Conservation (phyloP, 768 basidiomycete species). For the Macrolepiota albuminosa region DNA sequence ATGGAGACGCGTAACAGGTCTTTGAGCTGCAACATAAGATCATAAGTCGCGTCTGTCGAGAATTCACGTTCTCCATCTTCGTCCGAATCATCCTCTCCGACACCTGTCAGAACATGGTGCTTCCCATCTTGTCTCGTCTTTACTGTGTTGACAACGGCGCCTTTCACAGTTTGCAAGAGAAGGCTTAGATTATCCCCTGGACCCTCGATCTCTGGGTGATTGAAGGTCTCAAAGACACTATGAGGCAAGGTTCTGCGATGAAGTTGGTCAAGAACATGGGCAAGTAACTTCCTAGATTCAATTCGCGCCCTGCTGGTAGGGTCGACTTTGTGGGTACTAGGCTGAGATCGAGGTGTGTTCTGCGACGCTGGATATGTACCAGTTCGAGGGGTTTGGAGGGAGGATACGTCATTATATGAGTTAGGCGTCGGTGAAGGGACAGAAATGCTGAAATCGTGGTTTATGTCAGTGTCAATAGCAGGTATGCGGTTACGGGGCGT, state of each 20-base stretch:
- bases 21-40: slow-evolving; percentile 58
- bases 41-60: slow-evolving; percentile 62
- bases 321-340: slow-evolving; percentile 14
- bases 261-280: slow-evolving; percentile 61
- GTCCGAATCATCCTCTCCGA: slow-evolving; percentile 41
- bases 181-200: slow-evolving; percentile 32
- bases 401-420: slow-evolving; percentile 8
- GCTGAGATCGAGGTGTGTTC: slow-evolving; percentile 13
- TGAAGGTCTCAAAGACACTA: slow-evolving; percentile 40
- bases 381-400: slow-evolving; percentile 21
- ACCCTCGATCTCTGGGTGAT: slow-evolving; percentile 19
- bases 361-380: slow-evolving; percentile 19
- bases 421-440: slow-evolving; percentile 9
- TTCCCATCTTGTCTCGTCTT: slow-evolving; percentile 20
- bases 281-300: slow-evolving; percentile 67
- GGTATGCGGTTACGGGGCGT: slow-evolving; percentile 5
- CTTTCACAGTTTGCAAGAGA: slow-evolving; percentile 41
- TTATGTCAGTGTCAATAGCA: slow-evolving; percentile 7
- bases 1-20: slow-evolving; percentile 54
- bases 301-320: slow-evolving; percentile 39
- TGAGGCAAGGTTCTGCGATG: slow-evolving; percentile 51
- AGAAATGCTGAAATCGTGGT: slow-evolving; percentile 4
- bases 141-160: slow-evolving; percentile 36
- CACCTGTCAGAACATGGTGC: slow-evolving; percentile 10
- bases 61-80: slow-evolving; percentile 43